A percentile compares a stretch with the other conserved stretches of the same genome.
Evolutionary conservation across 2,329 filamentous ascomycete species (phyloP).

Genomic region (Aspergillus ibericus): DNA sequence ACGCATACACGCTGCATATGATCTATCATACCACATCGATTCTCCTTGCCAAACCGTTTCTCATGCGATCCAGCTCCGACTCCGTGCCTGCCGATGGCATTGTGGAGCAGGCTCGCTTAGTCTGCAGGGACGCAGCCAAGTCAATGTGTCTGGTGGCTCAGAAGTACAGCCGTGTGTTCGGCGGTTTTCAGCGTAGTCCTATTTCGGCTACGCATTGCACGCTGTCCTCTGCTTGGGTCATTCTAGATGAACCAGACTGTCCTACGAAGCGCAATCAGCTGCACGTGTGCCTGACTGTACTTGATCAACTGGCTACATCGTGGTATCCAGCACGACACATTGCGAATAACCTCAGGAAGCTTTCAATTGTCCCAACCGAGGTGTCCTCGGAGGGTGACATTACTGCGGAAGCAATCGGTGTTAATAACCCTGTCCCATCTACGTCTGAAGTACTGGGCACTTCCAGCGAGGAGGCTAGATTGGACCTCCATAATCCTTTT

Average conservation of each 20-base stretch:
- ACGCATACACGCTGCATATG: conserved; percentile 37
- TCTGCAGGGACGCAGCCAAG: conserved; percentile 25
- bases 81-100: background rate
- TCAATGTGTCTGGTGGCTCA: conserved; percentile 27
- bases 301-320: conserved; percentile 4
- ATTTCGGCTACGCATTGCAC: conserved; percentile 37
- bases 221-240: conserved; percentile 31
- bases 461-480: background rate
- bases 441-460: background rate
- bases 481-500: background rate
- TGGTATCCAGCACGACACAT: conserved; percentile 8
- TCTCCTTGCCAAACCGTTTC: conserved; percentile 33
- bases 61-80: background rate
- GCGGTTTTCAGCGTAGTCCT: conserved; percentile 35
- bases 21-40: conserved; percentile 36
- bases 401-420: too few species aligned
- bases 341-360: background rate
- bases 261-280: background rate
- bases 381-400: background rate
- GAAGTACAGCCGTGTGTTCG: conserved; percentile 34
- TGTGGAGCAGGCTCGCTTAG: background rate
- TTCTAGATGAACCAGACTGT: background rate
- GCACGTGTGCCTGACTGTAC: conserved; percentile 3
- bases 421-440: background rate
- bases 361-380: background rate